Evolutionary conservation across 495 filamentous ascomycete genomes (phyloP).

Genomic region (Evernia prunastri): DNA sequence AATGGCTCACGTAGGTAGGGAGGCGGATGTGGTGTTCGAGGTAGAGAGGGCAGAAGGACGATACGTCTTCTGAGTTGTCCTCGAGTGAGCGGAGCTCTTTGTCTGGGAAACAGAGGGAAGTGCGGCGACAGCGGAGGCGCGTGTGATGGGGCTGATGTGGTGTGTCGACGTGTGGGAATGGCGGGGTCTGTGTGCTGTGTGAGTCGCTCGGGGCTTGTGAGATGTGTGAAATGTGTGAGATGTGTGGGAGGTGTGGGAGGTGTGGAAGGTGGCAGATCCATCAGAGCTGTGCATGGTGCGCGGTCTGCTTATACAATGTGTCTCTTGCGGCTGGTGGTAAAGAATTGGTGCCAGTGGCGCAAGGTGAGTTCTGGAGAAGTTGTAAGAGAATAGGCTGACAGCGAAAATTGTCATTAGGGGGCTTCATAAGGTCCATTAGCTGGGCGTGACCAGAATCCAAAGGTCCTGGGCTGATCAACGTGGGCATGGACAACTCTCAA

Average conservation of each 20-base stretch:
- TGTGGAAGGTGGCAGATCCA: background rate
- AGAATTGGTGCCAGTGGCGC: background rate
- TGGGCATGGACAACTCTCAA: background rate
- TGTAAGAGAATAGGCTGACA: background rate
- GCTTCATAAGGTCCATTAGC: background rate
- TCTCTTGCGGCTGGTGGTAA: background rate
- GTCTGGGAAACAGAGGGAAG: background rate
- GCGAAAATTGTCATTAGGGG: background rate
- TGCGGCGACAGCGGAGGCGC: background rate
- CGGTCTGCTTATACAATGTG: background rate
- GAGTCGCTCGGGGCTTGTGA: background rate
- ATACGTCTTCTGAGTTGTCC: background rate
- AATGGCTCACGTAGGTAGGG: background rate
- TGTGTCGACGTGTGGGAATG: background rate
- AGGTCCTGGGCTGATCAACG: background rate
- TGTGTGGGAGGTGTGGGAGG: background rate
- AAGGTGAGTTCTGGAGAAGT: background rate
- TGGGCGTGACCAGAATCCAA: background rate
- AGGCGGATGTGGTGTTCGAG: background rate
- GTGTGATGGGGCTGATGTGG: background rate
- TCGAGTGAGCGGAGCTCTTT: background rate
- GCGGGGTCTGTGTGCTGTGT: no score
- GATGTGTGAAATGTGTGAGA: background rate
- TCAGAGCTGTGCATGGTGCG: background rate
- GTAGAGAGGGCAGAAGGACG: background rate